phyloP scores from a whole-genome alignment of 2,329 filamentous ascomycete genomes.

The Volutella citrinella region DNA sequence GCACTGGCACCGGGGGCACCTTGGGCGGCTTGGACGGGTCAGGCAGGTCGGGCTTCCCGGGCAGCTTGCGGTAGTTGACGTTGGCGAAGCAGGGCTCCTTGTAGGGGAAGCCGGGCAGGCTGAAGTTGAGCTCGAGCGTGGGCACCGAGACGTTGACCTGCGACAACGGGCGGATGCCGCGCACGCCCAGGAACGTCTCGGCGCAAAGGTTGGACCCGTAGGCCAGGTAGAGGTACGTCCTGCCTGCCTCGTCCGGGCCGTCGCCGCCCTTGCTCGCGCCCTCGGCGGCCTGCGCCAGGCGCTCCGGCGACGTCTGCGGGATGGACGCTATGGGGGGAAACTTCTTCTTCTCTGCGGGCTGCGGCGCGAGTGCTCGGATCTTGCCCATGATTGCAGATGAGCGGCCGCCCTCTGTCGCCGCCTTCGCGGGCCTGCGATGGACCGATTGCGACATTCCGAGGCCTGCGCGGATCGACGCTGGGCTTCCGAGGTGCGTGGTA shows the following conservation, averaged over 20 bases:
- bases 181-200: conserved; percentile 72
- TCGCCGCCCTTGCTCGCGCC: conserved; percentile 20
- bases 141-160: conserved; percentile 81
- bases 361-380: conserved; percentile 15
- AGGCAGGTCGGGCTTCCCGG: conserved; percentile 35
- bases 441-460: conserved; percentile 17
- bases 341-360: conserved; percentile 14
- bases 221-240: conserved; percentile 73
- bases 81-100: conserved; percentile 91
- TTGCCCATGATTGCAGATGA: conserved; percentile 26
- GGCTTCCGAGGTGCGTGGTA: no score
- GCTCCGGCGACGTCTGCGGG: conserved; percentile 26
- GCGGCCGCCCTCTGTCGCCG: conserved; percentile 7
- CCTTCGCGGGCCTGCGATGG: conserved; percentile 4
- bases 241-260: conserved; percentile 11
- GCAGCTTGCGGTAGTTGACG: conserved; percentile 58
- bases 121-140: conserved; percentile 74
- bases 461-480: no score
- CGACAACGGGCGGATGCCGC: conserved; percentile 78
- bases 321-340: conserved; percentile 32
- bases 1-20: conserved; percentile 24
- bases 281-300: conserved; percentile 29
- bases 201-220: conserved; percentile 89
- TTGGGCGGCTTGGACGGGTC: conserved; percentile 29
- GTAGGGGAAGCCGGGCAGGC: conserved; percentile 83